Conservation (phyloP, 306 rosid species). For the Cyamopsis tetragonoloba region DNA sequence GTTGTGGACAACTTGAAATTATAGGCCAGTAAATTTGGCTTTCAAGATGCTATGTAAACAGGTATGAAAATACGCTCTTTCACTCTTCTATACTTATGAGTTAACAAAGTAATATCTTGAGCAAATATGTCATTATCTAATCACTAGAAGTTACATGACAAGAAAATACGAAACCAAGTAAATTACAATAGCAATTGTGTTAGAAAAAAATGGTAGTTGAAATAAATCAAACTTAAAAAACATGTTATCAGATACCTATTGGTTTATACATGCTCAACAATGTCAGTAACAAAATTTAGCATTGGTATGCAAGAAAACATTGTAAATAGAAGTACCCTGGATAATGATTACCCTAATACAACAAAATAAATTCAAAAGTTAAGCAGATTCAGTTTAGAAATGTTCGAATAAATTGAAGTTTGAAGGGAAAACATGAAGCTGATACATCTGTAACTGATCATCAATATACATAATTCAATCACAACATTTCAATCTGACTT, state of each 20-base stretch:
- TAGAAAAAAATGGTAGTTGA: background rate
- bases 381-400: background rate
- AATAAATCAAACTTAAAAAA: background rate
- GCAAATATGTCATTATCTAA: background rate
- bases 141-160: background rate
- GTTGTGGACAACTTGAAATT: background rate
- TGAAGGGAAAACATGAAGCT: slow-evolving; percentile 2
- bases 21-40: background rate
- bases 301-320: background rate
- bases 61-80: background rate
- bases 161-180: background rate
- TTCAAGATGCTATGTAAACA: background rate
- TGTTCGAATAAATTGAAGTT: slow-evolving; percentile 13
- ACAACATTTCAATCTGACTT: slow-evolving; percentile 38
- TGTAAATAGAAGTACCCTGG: background rate
- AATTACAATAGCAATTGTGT: background rate
- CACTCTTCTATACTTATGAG: background rate
- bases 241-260: background rate
- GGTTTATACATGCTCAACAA: background rate
- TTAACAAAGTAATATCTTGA: background rate
- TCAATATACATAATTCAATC: background rate
- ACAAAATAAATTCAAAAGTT: slow-evolving; percentile 8
- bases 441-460: slow-evolving; percentile 2
- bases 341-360: slow-evolving; percentile 1
- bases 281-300: background rate